These are phyloP conservation scores for Tolypocladium pustulatum DNA, from an alignment of 2,329 filamentous ascomycete genomes.

Conservation along the genomic window DNA sequence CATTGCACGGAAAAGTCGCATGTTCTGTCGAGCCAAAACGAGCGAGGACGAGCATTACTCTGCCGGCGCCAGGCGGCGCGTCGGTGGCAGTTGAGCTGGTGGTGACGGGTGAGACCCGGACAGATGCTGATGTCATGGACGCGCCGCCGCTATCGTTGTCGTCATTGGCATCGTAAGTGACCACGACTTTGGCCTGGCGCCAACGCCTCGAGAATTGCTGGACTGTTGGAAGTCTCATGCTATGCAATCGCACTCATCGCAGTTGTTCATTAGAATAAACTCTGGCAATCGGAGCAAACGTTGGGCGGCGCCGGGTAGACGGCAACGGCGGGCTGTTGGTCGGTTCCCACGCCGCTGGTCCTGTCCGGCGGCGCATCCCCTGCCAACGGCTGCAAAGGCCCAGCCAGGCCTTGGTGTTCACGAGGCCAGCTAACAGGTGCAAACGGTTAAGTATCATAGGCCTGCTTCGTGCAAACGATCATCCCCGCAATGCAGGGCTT, in stretches of 20 bases:
- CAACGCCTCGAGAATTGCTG: background rate
- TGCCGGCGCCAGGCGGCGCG: background rate
- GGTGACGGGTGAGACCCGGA: background rate
- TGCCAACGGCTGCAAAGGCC: background rate
- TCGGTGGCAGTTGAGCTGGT: background rate
- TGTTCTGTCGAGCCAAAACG: background rate
- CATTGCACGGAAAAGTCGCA: background rate
- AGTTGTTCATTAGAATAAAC: background rate
- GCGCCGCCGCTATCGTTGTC: background rate
- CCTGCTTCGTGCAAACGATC: no score
- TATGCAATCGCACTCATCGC: background rate
- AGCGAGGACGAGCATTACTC: background rate
- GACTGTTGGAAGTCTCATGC: background rate
- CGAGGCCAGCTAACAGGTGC: no score
- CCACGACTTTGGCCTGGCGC: background rate
- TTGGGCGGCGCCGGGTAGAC: background rate
- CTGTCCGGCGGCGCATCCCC: background rate
- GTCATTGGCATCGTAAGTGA: background rate
- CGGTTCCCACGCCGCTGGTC: background rate
- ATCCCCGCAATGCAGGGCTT: background rate
- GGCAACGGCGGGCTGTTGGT: background rate
- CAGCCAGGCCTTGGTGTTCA: no score
- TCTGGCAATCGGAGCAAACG: background rate
- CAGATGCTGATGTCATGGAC: background rate
- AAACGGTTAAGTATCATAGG: no score